Percentiles rank a stretch among this genome's conserved stretches.
Evolutionary conservation across 257 asterid species (phyloP).

Genomic region (Rhazya stricta): DNA sequence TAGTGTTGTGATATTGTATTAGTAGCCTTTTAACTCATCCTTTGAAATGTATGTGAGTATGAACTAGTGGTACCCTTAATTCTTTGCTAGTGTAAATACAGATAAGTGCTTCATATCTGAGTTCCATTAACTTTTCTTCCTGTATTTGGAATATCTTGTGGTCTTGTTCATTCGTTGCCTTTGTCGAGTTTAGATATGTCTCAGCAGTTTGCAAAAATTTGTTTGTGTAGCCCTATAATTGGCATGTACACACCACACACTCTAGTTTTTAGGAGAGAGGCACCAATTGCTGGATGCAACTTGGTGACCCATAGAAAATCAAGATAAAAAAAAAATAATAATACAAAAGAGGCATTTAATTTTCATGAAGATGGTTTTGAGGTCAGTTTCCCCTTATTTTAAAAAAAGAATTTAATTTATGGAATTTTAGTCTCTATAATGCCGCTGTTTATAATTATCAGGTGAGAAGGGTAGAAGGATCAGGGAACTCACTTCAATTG

Average conservation of each 20-base stretch:
- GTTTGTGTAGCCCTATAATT: neutral
- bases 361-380: neutral
- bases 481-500: constrained; percentile 58
- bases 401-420: neutral
- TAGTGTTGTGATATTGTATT: neutral
- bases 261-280: neutral
- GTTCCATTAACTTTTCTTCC: neutral
- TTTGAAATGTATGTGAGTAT: neutral
- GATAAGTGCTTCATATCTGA: neutral
- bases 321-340: neutral
- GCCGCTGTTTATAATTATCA: constrained; percentile 5
- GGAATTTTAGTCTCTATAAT: neutral
- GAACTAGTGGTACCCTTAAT: neutral
- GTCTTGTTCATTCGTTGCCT: neutral
- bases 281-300: neutral
- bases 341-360: neutral
- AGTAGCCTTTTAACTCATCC: neutral
- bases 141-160: neutral
- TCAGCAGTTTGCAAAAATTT: neutral
- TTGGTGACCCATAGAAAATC: neutral
- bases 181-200: neutral
- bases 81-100: neutral
- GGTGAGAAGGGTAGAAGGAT: constrained; percentile 65
- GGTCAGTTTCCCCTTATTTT: neutral
- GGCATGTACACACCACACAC: neutral